phyloP scores from a whole-genome alignment of 2,329 filamentous ascomycete genomes.

The Aspergillus glaucus region DNA sequence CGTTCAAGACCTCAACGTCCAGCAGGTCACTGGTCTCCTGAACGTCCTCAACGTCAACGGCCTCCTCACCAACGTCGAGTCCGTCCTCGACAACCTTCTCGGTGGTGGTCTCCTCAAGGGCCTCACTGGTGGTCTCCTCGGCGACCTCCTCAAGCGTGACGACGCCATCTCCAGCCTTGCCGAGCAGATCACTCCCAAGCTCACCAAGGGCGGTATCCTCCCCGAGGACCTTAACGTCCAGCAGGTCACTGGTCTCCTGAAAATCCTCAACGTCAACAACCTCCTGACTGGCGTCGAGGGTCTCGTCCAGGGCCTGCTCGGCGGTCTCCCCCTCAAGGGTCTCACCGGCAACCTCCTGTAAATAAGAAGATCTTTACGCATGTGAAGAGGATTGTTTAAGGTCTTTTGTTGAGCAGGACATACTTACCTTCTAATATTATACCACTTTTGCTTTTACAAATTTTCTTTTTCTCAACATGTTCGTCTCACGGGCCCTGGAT shows the following conservation, averaged over 20 bases:
- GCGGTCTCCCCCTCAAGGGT: neutral
- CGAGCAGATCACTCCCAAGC: neutral
- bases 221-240: neutral
- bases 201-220: neutral
- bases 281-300: constrained; percentile 10
- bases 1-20: neutral
- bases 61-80: constrained; percentile 9
- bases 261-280: neutral
- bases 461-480: too few species aligned
- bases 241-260: neutral
- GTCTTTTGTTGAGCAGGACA: too few species aligned
- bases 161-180: constrained; percentile 12
- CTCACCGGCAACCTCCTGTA: constrained; percentile 2
- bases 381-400: too few species aligned
- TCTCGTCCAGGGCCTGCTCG: constrained; percentile 1
- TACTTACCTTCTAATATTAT: too few species aligned
- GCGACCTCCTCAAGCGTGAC: neutral
- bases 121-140: constrained; percentile 12
- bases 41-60: constrained; percentile 2
- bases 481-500: too few species aligned
- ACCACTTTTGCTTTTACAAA: too few species aligned
- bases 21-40: constrained; percentile 1
- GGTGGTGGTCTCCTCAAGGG: neutral
- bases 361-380: neutral
- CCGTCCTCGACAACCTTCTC: constrained; percentile 1